phyloP scores from a whole-genome alignment of 164 flowering plant species.

The Chimonanthus salicifolius region DNA sequence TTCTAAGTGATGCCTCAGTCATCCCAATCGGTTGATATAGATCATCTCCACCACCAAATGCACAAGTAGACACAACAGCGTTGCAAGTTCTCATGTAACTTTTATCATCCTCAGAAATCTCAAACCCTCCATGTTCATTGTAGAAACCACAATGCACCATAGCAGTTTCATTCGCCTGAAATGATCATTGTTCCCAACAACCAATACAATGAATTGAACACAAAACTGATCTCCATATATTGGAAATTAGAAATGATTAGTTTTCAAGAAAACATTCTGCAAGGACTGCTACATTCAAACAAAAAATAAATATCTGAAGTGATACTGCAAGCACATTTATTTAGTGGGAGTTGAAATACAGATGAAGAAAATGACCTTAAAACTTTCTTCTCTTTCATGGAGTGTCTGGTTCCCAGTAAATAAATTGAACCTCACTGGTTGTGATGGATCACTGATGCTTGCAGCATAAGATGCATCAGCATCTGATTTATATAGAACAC shows the following conservation, averaged over 20 bases:
- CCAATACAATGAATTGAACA: slow-evolving; percentile 3
- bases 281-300: background rate
- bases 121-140: slow-evolving; percentile 82
- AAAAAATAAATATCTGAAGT: background rate
- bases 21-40: slow-evolving; percentile 96
- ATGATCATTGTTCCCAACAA: slow-evolving; percentile 19
- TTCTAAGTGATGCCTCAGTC: slow-evolving; percentile 62
- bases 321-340: background rate
- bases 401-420: slow-evolving; percentile 82
- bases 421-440: slow-evolving; percentile 54
- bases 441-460: slow-evolving; percentile 25
- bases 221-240: background rate
- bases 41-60: slow-evolving; percentile 99
- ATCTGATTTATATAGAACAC: slow-evolving; percentile 51
- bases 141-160: slow-evolving; percentile 88
- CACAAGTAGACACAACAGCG: slow-evolving; percentile 90
- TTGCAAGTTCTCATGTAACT: slow-evolving; percentile 59
- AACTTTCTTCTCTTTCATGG: slow-evolving; percentile 65
- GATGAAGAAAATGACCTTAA: slow-evolving; percentile 47
- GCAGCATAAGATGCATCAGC: slow-evolving; percentile 20
- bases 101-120: slow-evolving; percentile 69
- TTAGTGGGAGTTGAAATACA: background rate
- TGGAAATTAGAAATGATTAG: background rate
- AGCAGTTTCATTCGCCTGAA: slow-evolving; percentile 65
- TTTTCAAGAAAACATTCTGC: background rate